A percentile compares a stretch with the other conserved stretches of the same genome.
phyloP scores from a whole-genome alignment of 2,329 filamentous ascomycete species.

The Arthrobotrys pseudoclavata region DNA sequence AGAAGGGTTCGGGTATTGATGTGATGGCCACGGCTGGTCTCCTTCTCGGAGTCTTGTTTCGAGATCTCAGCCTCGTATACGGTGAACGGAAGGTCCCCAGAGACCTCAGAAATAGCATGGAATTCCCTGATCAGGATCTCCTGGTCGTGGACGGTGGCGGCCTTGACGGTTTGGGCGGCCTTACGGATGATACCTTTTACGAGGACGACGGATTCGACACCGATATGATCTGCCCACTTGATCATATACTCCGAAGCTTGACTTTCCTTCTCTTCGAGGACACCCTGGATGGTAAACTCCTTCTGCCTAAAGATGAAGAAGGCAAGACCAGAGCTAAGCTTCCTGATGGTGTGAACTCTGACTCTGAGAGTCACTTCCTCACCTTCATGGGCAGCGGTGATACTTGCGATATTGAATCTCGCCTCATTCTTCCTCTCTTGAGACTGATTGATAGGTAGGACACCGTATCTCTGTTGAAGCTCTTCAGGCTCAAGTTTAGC shows the following conservation, averaged over 20 bases:
- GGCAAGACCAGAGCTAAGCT: conserved; percentile 83
- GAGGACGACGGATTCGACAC: conserved; percentile 81
- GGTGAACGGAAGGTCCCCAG: conserved; percentile 76
- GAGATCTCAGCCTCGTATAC: conserved; percentile 73
- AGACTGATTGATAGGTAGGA: conserved; percentile 72
- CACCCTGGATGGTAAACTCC: conserved; percentile 84
- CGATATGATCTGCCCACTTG: conserved; percentile 86
- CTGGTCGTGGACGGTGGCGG: conserved; percentile 80
- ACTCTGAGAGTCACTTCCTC: conserved; percentile 77
- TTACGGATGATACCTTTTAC: conserved; percentile 80
- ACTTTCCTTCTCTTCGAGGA: conserved; percentile 73
- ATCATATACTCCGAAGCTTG: conserved; percentile 80
- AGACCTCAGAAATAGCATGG: conserved; percentile 74
- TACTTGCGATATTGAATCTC: conserved; percentile 68
- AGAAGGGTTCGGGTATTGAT: conserved; percentile 76
- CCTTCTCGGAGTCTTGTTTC: conserved; percentile 64
- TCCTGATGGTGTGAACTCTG: conserved; percentile 82
- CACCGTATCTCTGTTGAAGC: conserved; percentile 84
- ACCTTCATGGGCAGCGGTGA: conserved; percentile 71
- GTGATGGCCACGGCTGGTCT: conserved; percentile 68
- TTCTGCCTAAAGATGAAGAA: conserved; percentile 90
- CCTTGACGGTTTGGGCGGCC: conserved; percentile 80
- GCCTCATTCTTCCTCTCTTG: conserved; percentile 71
- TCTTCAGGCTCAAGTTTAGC: conserved; percentile 75
- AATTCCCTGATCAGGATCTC: conserved; percentile 79